Conservation (phyloP, 371 early-diverging fungal genomes). For the Mucor piriformis region DNA sequence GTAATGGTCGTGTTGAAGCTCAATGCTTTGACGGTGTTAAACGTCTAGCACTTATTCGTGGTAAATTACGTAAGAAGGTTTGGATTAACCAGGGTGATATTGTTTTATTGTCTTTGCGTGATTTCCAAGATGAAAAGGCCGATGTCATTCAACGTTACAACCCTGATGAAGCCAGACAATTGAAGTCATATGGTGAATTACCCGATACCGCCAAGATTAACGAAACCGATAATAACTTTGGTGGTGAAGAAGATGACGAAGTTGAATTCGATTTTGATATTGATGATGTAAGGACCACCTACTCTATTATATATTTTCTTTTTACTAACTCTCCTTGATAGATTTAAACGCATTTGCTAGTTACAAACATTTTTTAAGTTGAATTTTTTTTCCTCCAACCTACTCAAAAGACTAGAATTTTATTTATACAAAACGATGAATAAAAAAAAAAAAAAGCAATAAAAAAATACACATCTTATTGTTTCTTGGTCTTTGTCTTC, state of each 20-base stretch:
- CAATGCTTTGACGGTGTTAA: slow-evolving; percentile 94
- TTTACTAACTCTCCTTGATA: not conserved
- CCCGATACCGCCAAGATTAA: slow-evolving; percentile 92
- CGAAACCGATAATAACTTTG: slow-evolving; percentile 72
- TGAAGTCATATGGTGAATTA: slow-evolving; percentile 95
- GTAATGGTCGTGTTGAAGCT: slow-evolving; percentile 96
- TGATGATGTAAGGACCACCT: slow-evolving; percentile 76
- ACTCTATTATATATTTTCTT: not conserved
- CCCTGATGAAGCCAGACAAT: slow-evolving; percentile 96
- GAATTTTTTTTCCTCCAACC: not conserved
- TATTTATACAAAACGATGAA: slow-evolving; percentile 5
- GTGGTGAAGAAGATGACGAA: slow-evolving; percentile 76
- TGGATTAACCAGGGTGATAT: slow-evolving; percentile 98
- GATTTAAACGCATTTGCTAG: slow-evolving; percentile 20
- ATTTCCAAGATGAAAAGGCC: slow-evolving; percentile 96
- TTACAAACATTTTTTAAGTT: not conserved
- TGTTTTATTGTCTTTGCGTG: slow-evolving; percentile 92
- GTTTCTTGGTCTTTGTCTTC: not conserved
- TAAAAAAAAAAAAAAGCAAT: slow-evolving; percentile 13
- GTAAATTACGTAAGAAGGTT: slow-evolving; percentile 97
- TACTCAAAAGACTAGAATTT: slow-evolving; percentile 6
- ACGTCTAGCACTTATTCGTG: slow-evolving; percentile 96
- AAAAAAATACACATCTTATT: not conserved
- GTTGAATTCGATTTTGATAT: slow-evolving; percentile 92
- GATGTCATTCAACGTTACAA: slow-evolving; percentile 98